Evolutionary conservation across 2,329 filamentous ascomycete species (phyloP), one percentile per base, ranked within the genome.

Genomic region (Cytospora piceicola): DNA sequence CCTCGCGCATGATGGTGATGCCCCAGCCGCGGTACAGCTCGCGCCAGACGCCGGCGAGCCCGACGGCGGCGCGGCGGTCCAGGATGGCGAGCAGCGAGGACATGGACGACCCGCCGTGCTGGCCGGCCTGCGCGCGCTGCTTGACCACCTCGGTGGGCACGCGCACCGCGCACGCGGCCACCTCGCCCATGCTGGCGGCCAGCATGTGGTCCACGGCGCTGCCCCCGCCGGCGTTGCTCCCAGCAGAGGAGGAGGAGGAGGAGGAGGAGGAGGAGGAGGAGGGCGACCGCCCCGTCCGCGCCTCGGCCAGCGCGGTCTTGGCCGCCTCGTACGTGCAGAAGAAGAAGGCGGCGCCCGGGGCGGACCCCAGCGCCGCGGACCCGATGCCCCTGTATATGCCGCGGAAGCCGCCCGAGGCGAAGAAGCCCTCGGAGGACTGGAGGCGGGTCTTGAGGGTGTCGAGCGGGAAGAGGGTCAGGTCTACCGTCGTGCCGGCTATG

Each of bases 391-490:
- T 90, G 82, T 99, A 99, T 72, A 98, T 92, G 68, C 94, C 94
- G 58, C 85, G 85, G 84, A 98, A 94, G 74, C 94, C 94, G 75
- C 95, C 94, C 3, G 90, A 89, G 64, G 90, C 84, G 74, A 92
- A 88, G 82, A 97, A 93, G 76, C 90, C 88, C 64, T 84, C 77
- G 57, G 86, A 86, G 69, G 93, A 93, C 81, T 99, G 95, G 8
- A 99, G 92, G 20, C 95, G 93, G 53, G 96, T 99, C 81, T 99
- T 99, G 75, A 99, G 89, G 0, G 95, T 99, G 85, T 99, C 96
- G 83, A 99, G 93, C 0, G 95, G 95, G 82, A 92, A 99, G 75
- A 99, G 92, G 64, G 93, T 93, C 74, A 97, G 89, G 85, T 99
- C 95, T 78, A 98, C 95, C 17, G 94, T 96, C 57, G 95, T 95